These are phyloP conservation scores for Salix arbutifolia DNA, from an alignment of 345 rosid genomes.

Conservation along the genomic window DNA sequence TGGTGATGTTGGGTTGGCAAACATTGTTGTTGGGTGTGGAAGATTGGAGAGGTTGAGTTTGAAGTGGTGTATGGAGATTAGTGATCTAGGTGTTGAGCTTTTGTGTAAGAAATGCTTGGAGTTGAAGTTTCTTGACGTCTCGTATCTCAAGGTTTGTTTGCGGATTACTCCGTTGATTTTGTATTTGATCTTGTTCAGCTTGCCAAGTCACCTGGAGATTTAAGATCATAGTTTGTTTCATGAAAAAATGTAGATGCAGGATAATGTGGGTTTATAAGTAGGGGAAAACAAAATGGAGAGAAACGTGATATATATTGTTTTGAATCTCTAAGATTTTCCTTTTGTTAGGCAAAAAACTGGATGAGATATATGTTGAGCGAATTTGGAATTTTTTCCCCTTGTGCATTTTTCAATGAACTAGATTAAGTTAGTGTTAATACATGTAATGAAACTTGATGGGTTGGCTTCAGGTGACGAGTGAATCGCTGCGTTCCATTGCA, in stretches of 20 bases:
- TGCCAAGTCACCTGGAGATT: not conserved
- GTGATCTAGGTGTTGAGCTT: conserved; percentile 76
- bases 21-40: conserved; percentile 63
- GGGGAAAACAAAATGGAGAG: not conserved
- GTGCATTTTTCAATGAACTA: not conserved
- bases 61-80: conserved; percentile 95
- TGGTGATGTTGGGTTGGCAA: conserved; percentile 84
- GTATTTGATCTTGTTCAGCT: not conserved
- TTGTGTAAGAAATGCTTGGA: conserved; percentile 66
- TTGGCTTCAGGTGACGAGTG: conserved; percentile 61
- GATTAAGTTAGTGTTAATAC: not conserved
- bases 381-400: not conserved
- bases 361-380: not conserved
- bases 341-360: not conserved
- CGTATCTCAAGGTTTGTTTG: conserved; percentile 73
- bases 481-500: conserved; percentile 62
- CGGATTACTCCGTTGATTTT: not conserved
- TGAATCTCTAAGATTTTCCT: not conserved
- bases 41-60: conserved; percentile 67
- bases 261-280: not conserved
- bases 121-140: conserved; percentile 67
- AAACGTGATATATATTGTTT: not conserved
- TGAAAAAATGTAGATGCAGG: not conserved
- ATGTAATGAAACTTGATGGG: conserved; percentile 11
- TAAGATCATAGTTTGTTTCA: not conserved